phyloP scores from a whole-genome alignment of 2,329 filamentous ascomycete genomes.

The Phialophora macrospora region DNA sequence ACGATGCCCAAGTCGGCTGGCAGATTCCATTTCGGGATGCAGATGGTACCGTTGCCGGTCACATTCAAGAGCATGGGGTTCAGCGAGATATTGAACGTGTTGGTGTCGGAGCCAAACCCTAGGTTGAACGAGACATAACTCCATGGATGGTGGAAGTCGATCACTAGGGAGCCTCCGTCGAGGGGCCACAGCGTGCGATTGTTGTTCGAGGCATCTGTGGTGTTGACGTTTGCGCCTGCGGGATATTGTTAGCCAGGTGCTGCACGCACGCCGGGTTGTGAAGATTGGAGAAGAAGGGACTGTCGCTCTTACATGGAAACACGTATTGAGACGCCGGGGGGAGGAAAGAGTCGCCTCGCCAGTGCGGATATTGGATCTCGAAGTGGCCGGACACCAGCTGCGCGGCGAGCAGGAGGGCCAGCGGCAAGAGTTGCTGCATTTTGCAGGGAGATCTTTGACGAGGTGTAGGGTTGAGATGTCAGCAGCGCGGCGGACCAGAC shows the following conservation, averaged over 20 bases:
- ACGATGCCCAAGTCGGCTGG: slow-evolving; percentile 41
- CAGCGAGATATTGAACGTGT: slow-evolving; percentile 55
- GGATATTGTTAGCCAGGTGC: background rate
- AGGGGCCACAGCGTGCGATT: slow-evolving; percentile 56
- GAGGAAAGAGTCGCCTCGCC: slow-evolving; percentile 52
- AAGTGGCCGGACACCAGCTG: slow-evolving; percentile 40
- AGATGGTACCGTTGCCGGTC: slow-evolving; percentile 54
- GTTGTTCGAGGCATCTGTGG: slow-evolving; percentile 39
- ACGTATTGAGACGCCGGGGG: slow-evolving; percentile 46
- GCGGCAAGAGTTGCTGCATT: slow-evolving; percentile 22
- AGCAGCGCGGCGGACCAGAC: background rate
- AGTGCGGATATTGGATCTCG: slow-evolving; percentile 41
- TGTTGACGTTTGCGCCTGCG: slow-evolving; percentile 48
- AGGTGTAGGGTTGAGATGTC: background rate
- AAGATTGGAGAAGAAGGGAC: background rate
- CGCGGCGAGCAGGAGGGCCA: slow-evolving; percentile 16
- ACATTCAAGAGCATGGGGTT: slow-evolving; percentile 52
- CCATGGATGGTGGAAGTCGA: slow-evolving; percentile 50
- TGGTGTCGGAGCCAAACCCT: slow-evolving; percentile 47
- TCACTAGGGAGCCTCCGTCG: slow-evolving; percentile 50
- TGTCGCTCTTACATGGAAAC: slow-evolving; percentile 46
- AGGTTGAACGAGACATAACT: slow-evolving; percentile 56
- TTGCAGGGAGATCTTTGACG: background rate
- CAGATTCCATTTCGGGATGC: slow-evolving; percentile 47
- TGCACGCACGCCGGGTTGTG: background rate